These are phyloP conservation scores for Apophysomyces trapeziformis DNA, from an alignment of 371 early-diverging fungal genomes.

Conservation along the genomic window DNA sequence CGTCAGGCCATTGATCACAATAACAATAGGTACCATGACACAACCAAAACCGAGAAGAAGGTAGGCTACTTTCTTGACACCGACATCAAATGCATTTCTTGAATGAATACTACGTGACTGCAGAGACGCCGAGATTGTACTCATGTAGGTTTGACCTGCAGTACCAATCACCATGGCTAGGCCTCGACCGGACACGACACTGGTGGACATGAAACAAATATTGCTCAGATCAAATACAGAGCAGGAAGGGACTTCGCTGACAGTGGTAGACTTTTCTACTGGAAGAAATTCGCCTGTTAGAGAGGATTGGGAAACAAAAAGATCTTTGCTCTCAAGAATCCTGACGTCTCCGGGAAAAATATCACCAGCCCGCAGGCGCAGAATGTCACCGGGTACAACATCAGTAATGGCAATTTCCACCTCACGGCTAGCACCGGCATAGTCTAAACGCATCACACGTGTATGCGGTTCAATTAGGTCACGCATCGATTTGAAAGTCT, in stretches of 20 bases:
- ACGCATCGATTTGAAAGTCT: constrained; percentile 33
- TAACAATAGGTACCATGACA: constrained; percentile 34
- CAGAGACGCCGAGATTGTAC: constrained; percentile 35
- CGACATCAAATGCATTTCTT: constrained; percentile 35
- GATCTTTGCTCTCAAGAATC: constrained; percentile 39
- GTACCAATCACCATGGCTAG: constrained; percentile 37
- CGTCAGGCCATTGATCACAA: constrained; percentile 41
- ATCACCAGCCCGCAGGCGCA: constrained; percentile 40
- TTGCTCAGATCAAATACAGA: constrained; percentile 21
- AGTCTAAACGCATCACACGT: constrained; percentile 31
- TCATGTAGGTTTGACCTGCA: constrained; percentile 40
- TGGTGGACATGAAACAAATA: constrained; percentile 44
- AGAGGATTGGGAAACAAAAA: constrained; percentile 40
- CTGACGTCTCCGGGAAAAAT: constrained; percentile 39
- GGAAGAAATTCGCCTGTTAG: constrained; percentile 50
- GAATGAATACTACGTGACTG: constrained; percentile 25
- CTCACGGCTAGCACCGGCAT: constrained; percentile 22
- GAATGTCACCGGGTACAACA: constrained; percentile 45
- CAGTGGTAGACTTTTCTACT: constrained; percentile 34
- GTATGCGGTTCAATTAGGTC: constrained; percentile 35
- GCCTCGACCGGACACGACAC: constrained; percentile 44
- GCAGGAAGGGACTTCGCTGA: neutral
- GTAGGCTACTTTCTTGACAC: constrained; percentile 42
- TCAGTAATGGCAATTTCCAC: constrained; percentile 34
- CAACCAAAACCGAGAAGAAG: constrained; percentile 39